Conservation (phyloP, 106 monocot genomes). For the Iris macrosiphon region DNA sequence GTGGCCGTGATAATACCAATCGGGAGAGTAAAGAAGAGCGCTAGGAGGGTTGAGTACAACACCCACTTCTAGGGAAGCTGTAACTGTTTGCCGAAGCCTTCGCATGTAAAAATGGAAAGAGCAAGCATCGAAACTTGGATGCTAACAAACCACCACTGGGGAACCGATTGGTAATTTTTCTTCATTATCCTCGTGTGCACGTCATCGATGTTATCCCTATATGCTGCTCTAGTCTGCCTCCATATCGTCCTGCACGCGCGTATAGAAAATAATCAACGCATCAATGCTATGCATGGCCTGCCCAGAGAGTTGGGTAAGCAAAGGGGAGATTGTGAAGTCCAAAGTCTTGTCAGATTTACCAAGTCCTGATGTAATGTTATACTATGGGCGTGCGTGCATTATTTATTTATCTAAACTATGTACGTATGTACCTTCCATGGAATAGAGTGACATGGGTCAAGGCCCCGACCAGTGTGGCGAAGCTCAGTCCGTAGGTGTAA, state of each 20-base stretch:
- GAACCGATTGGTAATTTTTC: constrained; percentile 34
- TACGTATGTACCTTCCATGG: constrained; percentile 29
- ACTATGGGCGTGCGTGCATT: too few relatives aligned
- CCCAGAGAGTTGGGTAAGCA: too few relatives aligned
- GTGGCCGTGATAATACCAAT: constrained; percentile 31
- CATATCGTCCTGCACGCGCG: constrained; percentile 34
- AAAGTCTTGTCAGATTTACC: too few relatives aligned
- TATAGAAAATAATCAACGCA: too few relatives aligned
- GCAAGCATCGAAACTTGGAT: constrained; percentile 25
- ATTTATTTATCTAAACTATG: too few relatives aligned
- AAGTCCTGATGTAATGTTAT: too few relatives aligned
- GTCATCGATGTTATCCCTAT: constrained; percentile 8
- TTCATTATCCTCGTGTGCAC: constrained; percentile 49
- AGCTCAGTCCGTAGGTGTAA: constrained; percentile 21
- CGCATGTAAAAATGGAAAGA: constrained; percentile 25
- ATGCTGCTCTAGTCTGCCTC: constrained; percentile 20
- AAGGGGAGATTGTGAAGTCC: too few relatives aligned
- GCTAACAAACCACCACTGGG: constrained; percentile 44
- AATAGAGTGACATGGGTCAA: constrained; percentile 28
- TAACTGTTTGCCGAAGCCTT: constrained; percentile 31
- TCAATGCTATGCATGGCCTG: too few relatives aligned
- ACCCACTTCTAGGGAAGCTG: constrained; percentile 52
- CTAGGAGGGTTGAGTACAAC: constrained; percentile 21
- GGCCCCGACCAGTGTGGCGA: constrained; percentile 22
- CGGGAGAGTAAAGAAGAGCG: constrained; percentile 27